Conservation (phyloP, 768 basidiomycete species). For the Tricholoma terreum region DNA sequence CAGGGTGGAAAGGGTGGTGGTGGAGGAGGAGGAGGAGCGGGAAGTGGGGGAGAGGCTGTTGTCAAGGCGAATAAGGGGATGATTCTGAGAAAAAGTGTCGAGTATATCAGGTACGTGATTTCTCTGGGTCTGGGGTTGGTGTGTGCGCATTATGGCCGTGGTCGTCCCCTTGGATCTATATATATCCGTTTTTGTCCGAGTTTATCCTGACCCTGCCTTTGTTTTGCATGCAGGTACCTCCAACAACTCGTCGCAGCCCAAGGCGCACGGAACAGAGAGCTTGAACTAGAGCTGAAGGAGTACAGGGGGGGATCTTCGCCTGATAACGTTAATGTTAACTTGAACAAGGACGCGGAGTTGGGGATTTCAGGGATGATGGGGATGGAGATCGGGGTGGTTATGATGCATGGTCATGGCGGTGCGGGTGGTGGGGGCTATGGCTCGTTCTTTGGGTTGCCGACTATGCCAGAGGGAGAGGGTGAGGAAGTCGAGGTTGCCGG, state of each 20-base stretch:
- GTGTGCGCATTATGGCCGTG: too few relatives aligned
- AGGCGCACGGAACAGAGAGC: slow-evolving; percentile 71
- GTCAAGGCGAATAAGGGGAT: slow-evolving; percentile 95
- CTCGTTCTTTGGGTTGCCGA: slow-evolving; percentile 24
- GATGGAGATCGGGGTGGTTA: slow-evolving; percentile 8
- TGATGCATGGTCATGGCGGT: background rate
- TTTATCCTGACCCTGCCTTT: too few relatives aligned
- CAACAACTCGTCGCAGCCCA: slow-evolving; percentile 84
- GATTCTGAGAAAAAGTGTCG: slow-evolving; percentile 82
- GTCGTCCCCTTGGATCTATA: too few relatives aligned
- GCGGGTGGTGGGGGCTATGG: background rate
- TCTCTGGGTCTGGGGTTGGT: too few relatives aligned
- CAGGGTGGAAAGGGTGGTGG: too few relatives aligned
- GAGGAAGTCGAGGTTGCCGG: background rate
- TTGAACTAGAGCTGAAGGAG: slow-evolving; percentile 66
- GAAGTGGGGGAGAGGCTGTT: slow-evolving; percentile 21
- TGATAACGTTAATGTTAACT: too few relatives aligned
- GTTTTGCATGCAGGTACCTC: slow-evolving; percentile 42
- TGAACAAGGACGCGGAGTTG: background rate
- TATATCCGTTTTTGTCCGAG: too few relatives aligned
- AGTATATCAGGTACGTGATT: slow-evolving; percentile 58
- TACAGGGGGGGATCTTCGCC: too few relatives aligned
- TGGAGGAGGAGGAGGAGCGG: slow-evolving; percentile 19
- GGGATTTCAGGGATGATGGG: background rate
- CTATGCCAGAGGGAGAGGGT: slow-evolving; percentile 26